Base-by-base conservation (phyloP, 2,329 filamentous ascomycete genomes). In the Neurospora sp. region DNA sequence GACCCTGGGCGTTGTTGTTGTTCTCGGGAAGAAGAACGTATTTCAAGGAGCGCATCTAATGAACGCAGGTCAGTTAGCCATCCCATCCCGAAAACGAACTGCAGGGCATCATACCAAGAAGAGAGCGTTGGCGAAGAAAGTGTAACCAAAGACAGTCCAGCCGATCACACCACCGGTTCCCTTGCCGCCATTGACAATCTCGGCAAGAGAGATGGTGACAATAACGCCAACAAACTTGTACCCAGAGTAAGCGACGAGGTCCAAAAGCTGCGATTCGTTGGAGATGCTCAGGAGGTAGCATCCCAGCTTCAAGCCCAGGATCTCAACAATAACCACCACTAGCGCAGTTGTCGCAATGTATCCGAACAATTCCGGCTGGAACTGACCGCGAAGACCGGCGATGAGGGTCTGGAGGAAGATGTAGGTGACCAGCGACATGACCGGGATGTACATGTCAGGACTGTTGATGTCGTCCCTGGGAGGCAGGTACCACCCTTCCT, bases 161-260 rank as follows among this genome's bases (percentile, higher is more conserved):
- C 93, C 92, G 68, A 93, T 84, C 92, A 92, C 96, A 69, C 93
- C 91, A 67, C 94, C 91, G 2, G 93, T 96, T 28, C 95, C 92
- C 76, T 89, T 88, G 65, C 93, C 91, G 12, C 89, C 88, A 70
- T 91, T 96, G 73, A 92, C 81, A 17, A 93, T 85, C 80, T 96
- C 92, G 17, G 92, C 90, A 19, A 95, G 82, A 12, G 91, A 86
- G 72, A 98, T 88, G 0, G 94, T 97, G 67, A 92, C 86, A 72
- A 99, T 99, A 75, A 97, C 93, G 39, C 95, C 96, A 37, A 99
- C 95, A 77, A 99, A 99, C 81, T 99, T 99, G 83, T 99, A 99
- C 23, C 96, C 96, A 2, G 92, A 95, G 82, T 99, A 99, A 5
- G 96, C 96, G 69, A 99, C 91, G 67, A 99, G 82, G 77, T 99